phyloP scores from a whole-genome alignment of 2,329 filamentous ascomycete genomes.

The Fusarium sp. region DNA sequence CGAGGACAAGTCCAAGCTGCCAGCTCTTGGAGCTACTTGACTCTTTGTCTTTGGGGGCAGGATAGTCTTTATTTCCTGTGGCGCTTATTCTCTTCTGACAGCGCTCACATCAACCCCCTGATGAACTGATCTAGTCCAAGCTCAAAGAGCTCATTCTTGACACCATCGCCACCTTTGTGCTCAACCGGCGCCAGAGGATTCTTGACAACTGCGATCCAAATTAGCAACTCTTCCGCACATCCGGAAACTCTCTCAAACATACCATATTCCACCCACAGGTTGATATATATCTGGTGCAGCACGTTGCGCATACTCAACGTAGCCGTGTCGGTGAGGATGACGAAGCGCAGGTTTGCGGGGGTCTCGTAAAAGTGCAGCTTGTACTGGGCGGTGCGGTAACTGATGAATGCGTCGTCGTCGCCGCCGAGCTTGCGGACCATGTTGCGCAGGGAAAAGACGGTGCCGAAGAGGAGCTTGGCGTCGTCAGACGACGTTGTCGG shows the following conservation, averaged over 20 bases:
- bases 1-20: background rate
- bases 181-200: conserved; percentile 77
- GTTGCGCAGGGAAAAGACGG: conserved; percentile 94
- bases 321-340: conserved; percentile 93
- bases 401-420: conserved; percentile 93
- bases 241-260: conserved; percentile 43
- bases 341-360: conserved; percentile 93
- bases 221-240: background rate
- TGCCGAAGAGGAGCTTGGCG: conserved; percentile 97
- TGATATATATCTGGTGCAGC: conserved; percentile 98
- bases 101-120: conserved; percentile 68
- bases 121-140: conserved; percentile 83
- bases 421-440: conserved; percentile 97
- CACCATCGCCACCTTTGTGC: conserved; percentile 76
- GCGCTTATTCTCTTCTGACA: background rate
- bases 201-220: conserved; percentile 68
- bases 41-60: background rate
- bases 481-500: conserved; percentile 72
- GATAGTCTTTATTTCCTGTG: conserved; percentile 14
- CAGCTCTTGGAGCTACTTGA: background rate
- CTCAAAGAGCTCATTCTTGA: conserved; percentile 78
- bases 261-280: conserved; percentile 97
- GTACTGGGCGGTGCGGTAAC: conserved; percentile 93
- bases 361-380: conserved; percentile 99
- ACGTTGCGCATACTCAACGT: conserved; percentile 93